Evolutionary conservation across 2,329 filamentous ascomycete species (phyloP).

Genomic region (Saccharata proteae): DNA sequence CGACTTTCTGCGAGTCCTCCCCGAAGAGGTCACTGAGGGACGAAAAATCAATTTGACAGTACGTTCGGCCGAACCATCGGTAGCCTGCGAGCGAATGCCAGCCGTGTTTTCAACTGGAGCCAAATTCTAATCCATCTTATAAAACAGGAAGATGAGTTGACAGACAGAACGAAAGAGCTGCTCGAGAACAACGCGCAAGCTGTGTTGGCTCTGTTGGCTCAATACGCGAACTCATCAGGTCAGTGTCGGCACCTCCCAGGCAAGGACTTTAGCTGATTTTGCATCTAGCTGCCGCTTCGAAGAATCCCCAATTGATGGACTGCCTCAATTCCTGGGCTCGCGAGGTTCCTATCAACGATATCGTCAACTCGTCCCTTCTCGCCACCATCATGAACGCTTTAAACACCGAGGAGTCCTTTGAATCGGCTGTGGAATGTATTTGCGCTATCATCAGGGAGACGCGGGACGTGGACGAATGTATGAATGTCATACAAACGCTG

Average conservation of each 20-base stretch:
- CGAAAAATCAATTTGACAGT: constrained; percentile 98
- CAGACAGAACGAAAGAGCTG: constrained; percentile 72
- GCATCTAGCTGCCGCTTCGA: constrained; percentile 56
- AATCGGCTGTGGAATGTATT: constrained; percentile 82
- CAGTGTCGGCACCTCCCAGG: constrained; percentile 26
- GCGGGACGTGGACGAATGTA: constrained; percentile 80
- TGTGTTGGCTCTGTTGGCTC: constrained; percentile 75
- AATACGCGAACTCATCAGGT: constrained; percentile 88
- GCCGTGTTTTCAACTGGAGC: constrained; percentile 21
- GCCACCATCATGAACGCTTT: constrained; percentile 69
- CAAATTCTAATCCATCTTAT: constrained; percentile 28
- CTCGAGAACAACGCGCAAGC: constrained; percentile 81
- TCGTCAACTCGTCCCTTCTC: constrained; percentile 77
- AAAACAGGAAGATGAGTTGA: constrained; percentile 85
- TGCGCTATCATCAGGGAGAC: constrained; percentile 89
- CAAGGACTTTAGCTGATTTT: constrained; percentile 12
- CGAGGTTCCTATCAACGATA: constrained; percentile 72
- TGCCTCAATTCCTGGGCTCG: constrained; percentile 95
- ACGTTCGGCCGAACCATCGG: constrained; percentile 54
- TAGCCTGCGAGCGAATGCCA: constrained; percentile 26
- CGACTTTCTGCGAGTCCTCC: constrained; percentile 91
- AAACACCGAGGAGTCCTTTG: constrained; percentile 63
- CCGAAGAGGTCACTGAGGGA: constrained; percentile 97
- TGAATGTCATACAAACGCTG: constrained; percentile 67
- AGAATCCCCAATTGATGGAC: constrained; percentile 82